A percentile compares a stretch with the other conserved stretches of the same genome.
These are phyloP conservation scores for Knufia fluminis DNA, from an alignment of 2,329 filamentous ascomycete species.

Conservation along the genomic window DNA sequence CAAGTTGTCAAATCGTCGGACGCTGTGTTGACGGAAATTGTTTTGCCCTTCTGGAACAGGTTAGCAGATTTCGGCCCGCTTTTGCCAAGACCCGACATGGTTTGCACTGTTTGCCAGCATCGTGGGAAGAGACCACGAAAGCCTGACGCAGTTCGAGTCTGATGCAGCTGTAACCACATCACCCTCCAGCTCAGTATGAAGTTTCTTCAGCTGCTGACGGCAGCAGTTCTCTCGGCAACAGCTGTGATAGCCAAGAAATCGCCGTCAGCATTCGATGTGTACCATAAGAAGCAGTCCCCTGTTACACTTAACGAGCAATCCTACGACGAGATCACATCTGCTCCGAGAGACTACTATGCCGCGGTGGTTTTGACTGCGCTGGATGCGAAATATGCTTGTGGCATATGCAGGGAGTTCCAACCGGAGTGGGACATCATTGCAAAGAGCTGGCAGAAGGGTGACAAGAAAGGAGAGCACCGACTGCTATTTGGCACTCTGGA, in stretches of 20 bases:
- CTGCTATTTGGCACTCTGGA: slow-evolving; percentile 78
- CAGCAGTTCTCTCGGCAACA: slow-evolving; percentile 52
- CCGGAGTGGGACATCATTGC: slow-evolving; percentile 85
- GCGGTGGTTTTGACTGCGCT: slow-evolving; percentile 79
- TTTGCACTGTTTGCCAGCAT: slow-evolving; percentile 1
- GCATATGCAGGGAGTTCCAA: slow-evolving; percentile 81
- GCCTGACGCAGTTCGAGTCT: slow-evolving; percentile 5
- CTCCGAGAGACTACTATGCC: slow-evolving; percentile 74
- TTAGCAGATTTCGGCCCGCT: background rate
- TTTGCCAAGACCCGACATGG: background rate
- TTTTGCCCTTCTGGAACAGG: background rate
- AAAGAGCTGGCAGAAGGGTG: slow-evolving; percentile 78
- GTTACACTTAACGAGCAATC: slow-evolving; percentile 67
- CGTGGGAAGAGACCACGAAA: slow-evolving; percentile 4
- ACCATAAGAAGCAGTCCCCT: slow-evolving; percentile 58
- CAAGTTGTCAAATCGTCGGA: background rate
- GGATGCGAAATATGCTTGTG: slow-evolving; percentile 73
- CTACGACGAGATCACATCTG: slow-evolving; percentile 66
- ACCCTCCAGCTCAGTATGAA: slow-evolving; percentile 51
- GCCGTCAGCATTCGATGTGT: slow-evolving; percentile 53
- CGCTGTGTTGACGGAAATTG: background rate
- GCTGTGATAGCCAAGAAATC: slow-evolving; percentile 53
- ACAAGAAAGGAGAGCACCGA: slow-evolving; percentile 62
- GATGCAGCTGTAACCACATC: slow-evolving; percentile 6
- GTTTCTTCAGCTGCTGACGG: slow-evolving; percentile 54